Percentiles rank a stretch among this genome's conserved stretches.
These are phyloP conservation scores for Candida corydali DNA, from an alignment of 805 yeast genomes.

Conservation along the genomic window DNA sequence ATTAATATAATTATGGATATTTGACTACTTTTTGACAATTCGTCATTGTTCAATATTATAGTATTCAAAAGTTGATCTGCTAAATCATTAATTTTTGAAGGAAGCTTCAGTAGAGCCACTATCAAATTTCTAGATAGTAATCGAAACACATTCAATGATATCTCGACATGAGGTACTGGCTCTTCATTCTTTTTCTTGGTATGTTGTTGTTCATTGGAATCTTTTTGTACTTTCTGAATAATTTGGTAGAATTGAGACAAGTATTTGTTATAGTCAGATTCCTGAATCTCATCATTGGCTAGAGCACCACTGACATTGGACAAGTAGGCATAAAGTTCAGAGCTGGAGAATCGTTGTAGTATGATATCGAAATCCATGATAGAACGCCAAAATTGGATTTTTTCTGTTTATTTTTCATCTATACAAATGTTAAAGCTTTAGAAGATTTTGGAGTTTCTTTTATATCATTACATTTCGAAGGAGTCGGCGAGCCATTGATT, in stretches of 20 bases:
- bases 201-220: constrained; percentile 7
- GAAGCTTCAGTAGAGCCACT: constrained; percentile 22
- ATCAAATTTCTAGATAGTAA: constrained; percentile 27
- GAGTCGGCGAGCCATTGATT: constrained; percentile 9
- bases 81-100: constrained; percentile 34
- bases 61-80: constrained; percentile 31
- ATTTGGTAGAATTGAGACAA: constrained; percentile 23
- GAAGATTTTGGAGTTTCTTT: neutral
- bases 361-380: constrained; percentile 9
- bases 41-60: constrained; percentile 12
- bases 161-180: neutral
- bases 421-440: constrained; percentile 4
- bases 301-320: constrained; percentile 17
- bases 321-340: constrained; percentile 18
- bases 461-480: constrained; percentile 1
- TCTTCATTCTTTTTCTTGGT: constrained; percentile 10
- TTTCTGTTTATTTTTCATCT: neutral
- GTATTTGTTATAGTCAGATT: constrained; percentile 13
- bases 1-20: constrained; percentile 27
- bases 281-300: constrained; percentile 5
- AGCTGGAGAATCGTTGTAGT: constrained; percentile 14
- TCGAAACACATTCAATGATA: constrained; percentile 19
- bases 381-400: neutral
- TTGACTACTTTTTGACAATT: constrained; percentile 14
- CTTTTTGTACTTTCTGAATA: constrained; percentile 19